These are phyloP conservation scores for Coriolopsis trogii DNA, from an alignment of 1,284 basidiomycete genomes.

Conservation along the genomic window DNA sequence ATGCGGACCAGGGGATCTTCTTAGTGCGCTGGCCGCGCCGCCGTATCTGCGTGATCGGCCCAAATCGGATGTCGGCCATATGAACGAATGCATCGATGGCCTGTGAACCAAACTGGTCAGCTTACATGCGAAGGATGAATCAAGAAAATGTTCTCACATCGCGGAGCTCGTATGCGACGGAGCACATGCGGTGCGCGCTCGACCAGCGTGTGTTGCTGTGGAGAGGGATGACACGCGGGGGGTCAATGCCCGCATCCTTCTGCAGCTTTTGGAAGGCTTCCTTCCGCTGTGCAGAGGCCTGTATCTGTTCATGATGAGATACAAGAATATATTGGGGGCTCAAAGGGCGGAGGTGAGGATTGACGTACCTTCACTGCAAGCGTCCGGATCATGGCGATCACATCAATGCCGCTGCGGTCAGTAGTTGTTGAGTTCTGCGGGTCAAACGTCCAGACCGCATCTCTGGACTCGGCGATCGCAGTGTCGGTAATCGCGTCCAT, in stretches of 20 bases:
- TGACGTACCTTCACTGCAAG: slow-evolving; percentile 8
- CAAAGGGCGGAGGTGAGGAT: not conserved
- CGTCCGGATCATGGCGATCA: slow-evolving; percentile 3
- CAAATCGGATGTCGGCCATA: not conserved
- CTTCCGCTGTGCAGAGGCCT: slow-evolving; percentile 3
- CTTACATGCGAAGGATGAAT: too few species aligned
- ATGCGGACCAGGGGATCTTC: not conserved
- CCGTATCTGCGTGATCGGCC: not conserved
- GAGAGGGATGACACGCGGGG: slow-evolving; percentile 2
- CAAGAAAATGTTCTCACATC: not conserved
- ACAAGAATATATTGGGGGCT: not conserved
- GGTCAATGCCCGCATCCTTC: not conserved
- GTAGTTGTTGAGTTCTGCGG: not conserved
- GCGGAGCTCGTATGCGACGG: not conserved
- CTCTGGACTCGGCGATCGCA: not conserved
- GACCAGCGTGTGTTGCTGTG: slow-evolving; percentile 7
- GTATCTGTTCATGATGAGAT: not conserved
- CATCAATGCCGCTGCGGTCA: not conserved
- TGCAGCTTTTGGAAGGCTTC: not conserved
- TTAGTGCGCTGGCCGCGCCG: not conserved
- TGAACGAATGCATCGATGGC: not conserved
- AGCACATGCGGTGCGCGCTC: slow-evolving; percentile 4
- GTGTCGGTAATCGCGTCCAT: not conserved
- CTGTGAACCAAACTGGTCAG: too few species aligned
- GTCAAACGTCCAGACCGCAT: slow-evolving; percentile 7